Percentiles rank a stretch among this genome's conserved stretches.
phyloP scores from a whole-genome alignment of 305 asterid species.

The Caryopteris hybrid region DNA sequence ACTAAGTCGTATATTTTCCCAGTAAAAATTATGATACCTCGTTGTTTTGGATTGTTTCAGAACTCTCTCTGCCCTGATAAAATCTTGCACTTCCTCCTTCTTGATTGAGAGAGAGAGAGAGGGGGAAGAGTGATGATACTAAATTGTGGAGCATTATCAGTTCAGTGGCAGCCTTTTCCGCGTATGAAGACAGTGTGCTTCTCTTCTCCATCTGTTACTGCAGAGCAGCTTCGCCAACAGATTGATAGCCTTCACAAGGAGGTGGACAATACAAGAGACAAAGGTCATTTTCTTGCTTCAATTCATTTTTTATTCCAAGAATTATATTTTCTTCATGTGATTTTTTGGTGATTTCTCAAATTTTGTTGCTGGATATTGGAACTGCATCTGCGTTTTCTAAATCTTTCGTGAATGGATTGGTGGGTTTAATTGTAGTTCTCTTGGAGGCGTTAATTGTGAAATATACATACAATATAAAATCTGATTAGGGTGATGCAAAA shows the following conservation, averaged over 20 bases:
- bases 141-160: slow-evolving; percentile 22
- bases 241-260: slow-evolving; percentile 48
- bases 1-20: too few species aligned
- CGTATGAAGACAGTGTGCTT: slow-evolving; percentile 18
- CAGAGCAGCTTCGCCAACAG: slow-evolving; percentile 42
- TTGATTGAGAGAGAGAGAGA: background rate
- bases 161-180: slow-evolving; percentile 29
- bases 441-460: background rate
- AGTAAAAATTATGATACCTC: too few species aligned
- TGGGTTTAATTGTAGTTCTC: background rate
- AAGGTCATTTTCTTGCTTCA: slow-evolving; percentile 26
- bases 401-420: background rate
- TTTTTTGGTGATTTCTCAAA: background rate
- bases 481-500: background rate
- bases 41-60: too few species aligned
- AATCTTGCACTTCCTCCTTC: too few species aligned
- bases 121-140: slow-evolving; percentile 15
- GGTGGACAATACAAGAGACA: slow-evolving; percentile 30
- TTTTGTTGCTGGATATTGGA: background rate
- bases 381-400: background rate
- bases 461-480: background rate
- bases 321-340: background rate
- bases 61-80: too few species aligned
- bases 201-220: slow-evolving; percentile 27
- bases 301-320: background rate